A percentile compares a stretch with the other conserved stretches of the same genome.
phyloP scores from a whole-genome alignment of 345 rosid species.

The Alliaria petiolata region DNA sequence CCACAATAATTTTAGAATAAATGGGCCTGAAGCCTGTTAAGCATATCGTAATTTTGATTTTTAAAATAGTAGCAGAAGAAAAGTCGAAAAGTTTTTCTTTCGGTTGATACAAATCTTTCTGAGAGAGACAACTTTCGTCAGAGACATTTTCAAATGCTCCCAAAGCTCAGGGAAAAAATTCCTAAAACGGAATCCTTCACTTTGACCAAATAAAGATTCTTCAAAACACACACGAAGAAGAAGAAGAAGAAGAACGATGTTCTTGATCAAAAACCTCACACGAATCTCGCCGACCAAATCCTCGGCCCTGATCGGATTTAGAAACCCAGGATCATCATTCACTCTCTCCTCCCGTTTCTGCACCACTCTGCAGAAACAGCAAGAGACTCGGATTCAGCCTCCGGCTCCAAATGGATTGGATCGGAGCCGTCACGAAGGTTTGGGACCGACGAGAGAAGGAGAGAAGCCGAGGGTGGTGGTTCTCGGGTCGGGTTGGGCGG shows the following conservation, averaged over 20 bases:
- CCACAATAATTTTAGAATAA: neutral
- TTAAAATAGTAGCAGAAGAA: neutral
- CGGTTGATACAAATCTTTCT: neutral
- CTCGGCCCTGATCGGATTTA: neutral
- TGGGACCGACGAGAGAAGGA: constrained; percentile 51
- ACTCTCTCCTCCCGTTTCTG: constrained; percentile 37
- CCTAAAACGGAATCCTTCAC: neutral
- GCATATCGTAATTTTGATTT: neutral
- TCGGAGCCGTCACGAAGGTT: constrained; percentile 25
- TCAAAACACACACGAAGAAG: neutral
- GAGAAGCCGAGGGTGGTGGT: constrained; percentile 90
- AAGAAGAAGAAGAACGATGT: constrained; percentile 33
- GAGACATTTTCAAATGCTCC: constrained; percentile 6
- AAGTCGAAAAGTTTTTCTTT: neutral
- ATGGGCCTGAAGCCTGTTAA: neutral
- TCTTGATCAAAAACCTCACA: constrained; percentile 35
- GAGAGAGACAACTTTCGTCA: too few relatives aligned
- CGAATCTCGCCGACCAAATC: constrained; percentile 22
- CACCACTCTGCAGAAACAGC: constrained; percentile 3
- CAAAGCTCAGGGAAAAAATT: neutral
- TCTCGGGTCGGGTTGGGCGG: constrained; percentile 94
- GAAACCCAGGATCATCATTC: constrained; percentile 8
- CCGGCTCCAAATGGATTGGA: neutral
- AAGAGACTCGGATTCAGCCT: constrained; percentile 9
- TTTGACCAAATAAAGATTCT: constrained; percentile 1